Evolutionary conservation across 2,329 filamentous ascomycete genomes (phyloP), one percentile per base, ranked within the genome.

Genomic region (Claviceps purpurea): DNA sequence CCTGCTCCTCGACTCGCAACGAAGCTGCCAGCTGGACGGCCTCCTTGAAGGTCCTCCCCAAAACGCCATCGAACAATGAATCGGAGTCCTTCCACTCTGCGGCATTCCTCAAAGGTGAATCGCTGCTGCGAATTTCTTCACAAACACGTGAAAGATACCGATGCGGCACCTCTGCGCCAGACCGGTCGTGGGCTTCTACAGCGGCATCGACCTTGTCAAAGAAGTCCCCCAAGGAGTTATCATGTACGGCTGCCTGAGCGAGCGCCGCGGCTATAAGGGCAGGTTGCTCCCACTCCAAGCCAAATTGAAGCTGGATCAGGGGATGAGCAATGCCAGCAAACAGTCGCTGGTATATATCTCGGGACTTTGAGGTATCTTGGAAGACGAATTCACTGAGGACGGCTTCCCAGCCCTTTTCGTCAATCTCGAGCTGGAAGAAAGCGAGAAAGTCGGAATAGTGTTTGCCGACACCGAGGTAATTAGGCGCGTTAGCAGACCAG

Each of bases 261-360:
- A 95, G 77, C 1, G 73, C 89, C 68, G 91, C 80, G 5, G 89
- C 87, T 30, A 95, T 75, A 54, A 95, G 81, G 40, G 85, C 85
- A 2, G 87, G 87, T 62, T 95, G 88, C 10, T 76, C 65, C 70
- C 89, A 95, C 63, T 95, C 89, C 39, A 95, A 64, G 4, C 86
- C 89, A 62, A 89, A 95, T 48, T 89, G 86, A 20, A 95, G 75
- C 63, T 95, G 88, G 56, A 95, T 90, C 16, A 93, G 69, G 2
- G 89, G 88, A 61, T 95, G 88, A 2, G 89, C 59, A 56, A 91
- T 30, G 75, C 82, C 83, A 16, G 75, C 77, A 61, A 79, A 89
- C 61, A 91, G 69, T 18, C 89, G 75, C 2, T 74, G 72, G 2
- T 90, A 68, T 72, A 95, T 71, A 55, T 83, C 81, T 41, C 89